phyloP scores from a whole-genome alignment of 2,329 filamentous ascomycete species.

The Pseudogymnoascus sp. region DNA sequence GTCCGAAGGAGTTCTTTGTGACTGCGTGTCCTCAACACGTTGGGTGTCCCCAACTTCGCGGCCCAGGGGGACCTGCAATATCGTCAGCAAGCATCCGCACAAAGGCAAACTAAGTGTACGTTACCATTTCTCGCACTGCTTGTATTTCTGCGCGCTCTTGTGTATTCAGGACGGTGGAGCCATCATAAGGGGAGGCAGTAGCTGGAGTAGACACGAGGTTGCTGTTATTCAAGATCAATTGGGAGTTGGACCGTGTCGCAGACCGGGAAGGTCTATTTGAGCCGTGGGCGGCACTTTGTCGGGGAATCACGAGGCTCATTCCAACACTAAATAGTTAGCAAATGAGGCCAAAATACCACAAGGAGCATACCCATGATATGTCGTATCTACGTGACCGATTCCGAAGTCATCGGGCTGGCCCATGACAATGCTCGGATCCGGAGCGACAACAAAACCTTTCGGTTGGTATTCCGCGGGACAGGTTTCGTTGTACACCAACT shows the following conservation, averaged over 20 bases:
- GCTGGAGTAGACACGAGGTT: not conserved
- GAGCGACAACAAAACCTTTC: not conserved
- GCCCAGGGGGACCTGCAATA: not conserved
- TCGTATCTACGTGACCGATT: not conserved
- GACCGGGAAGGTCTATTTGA: not conserved
- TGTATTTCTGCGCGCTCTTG: not conserved
- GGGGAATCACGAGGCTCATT: not conserved
- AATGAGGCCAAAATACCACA: not conserved
- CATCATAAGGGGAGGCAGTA: not conserved
- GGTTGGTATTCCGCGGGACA: not conserved
- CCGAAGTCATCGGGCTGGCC: not conserved
- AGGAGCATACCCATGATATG: not conserved
- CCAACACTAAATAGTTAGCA: not conserved
- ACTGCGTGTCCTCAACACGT: not conserved
- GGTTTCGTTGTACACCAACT: constrained; percentile 2
- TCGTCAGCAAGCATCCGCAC: not conserved
- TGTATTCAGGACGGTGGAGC: not conserved
- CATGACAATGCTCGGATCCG: not conserved
- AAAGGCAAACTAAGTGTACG: not conserved
- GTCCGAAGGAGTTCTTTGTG: not conserved
- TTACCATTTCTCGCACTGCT: not conserved
- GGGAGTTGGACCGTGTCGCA: not conserved
- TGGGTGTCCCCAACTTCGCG: not conserved
- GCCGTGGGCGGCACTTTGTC: not conserved
- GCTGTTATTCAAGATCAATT: not conserved